Evolutionary conservation across 257 asterid genomes (phyloP).

Genomic region (Solanum bulbocastanum): DNA sequence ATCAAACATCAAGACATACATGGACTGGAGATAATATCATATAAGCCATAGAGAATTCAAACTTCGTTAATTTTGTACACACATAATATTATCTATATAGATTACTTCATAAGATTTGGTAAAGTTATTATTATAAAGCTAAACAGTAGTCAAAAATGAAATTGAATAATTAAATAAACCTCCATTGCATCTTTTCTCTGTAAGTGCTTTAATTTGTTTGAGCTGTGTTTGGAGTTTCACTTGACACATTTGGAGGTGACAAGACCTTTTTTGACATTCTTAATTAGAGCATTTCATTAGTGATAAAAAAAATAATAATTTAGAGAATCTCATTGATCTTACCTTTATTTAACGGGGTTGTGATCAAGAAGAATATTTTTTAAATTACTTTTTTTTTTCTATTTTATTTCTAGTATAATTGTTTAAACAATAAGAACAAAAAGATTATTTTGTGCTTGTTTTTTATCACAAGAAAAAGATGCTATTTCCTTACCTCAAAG

Average conservation of each 20-base stretch:
- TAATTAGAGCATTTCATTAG: background rate
- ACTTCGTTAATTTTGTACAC: too few species aligned
- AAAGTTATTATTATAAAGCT: background rate
- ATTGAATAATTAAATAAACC: background rate
- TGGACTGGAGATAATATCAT: too few species aligned
- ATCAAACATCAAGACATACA: too few species aligned
- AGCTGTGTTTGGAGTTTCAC: background rate
- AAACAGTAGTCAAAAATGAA: background rate
- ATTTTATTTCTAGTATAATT: background rate
- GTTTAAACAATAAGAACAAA: background rate
- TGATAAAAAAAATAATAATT: background rate
- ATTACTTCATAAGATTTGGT: background rate
- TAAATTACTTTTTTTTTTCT: background rate
- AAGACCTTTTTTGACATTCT: background rate
- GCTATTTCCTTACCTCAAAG: background rate
- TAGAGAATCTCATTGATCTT: background rate
- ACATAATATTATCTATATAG: too few species aligned
- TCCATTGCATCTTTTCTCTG: background rate
- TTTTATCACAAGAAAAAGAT: background rate
- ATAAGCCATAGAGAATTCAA: too few species aligned
- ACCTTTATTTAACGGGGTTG: background rate
- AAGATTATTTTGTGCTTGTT: background rate
- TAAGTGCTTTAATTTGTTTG: background rate
- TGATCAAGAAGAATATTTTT: too few species aligned
- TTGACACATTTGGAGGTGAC: background rate